Evolutionary conservation across 2,329 filamentous ascomycete genomes (phyloP), one percentile per base, ranked within the genome.

Genomic region (Cordyceps tenuipes): DNA sequence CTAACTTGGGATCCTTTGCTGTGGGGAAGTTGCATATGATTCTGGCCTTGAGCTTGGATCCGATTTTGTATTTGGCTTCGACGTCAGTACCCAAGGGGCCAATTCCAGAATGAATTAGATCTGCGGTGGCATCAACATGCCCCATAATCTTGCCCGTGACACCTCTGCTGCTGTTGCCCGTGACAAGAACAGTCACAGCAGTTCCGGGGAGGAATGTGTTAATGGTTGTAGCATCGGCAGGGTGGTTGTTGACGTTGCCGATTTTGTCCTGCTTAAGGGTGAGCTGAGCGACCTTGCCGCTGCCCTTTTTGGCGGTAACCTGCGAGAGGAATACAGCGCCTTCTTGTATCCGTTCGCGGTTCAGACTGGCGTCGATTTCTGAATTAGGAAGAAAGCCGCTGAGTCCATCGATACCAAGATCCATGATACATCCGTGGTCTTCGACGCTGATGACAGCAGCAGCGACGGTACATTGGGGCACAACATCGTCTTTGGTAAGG

Each of bases 381-480:
- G 88, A 91, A 63, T 88, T 89, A 5, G 91, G 84, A 69, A 99
- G 80, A 75, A 99, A 99, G 3, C 90, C 94, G 64, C 86, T 87
- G 57, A 92, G 72, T 43, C 83, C 81, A 41, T 85, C 79, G 7
- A 97, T 77, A 19, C 91, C 91, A 43, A 97, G 75, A 66, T 97
- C 91, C 91, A 99, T 96, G 60, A 97, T 84, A 61, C 94, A 82
- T 63, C 94, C 94, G 69, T 96, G 92, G 67, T 99, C 95, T 73
- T 99, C 93, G n/a, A 95, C 88, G 72, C 93, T 99, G 55, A 82
- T 75, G 29, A 99, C 87, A 0, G 91, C 88, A 2, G 91, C 93
- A 81, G 97, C 95, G 21, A 97, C 77, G 50, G 89, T 91, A 64
- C 79, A 81, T 68, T 96, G 88, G 46, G 82, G 75, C 10, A 94